Conservation (phyloP, 2,329 filamentous ascomycete genomes). For the Davidsoniella neocaledoniae region DNA sequence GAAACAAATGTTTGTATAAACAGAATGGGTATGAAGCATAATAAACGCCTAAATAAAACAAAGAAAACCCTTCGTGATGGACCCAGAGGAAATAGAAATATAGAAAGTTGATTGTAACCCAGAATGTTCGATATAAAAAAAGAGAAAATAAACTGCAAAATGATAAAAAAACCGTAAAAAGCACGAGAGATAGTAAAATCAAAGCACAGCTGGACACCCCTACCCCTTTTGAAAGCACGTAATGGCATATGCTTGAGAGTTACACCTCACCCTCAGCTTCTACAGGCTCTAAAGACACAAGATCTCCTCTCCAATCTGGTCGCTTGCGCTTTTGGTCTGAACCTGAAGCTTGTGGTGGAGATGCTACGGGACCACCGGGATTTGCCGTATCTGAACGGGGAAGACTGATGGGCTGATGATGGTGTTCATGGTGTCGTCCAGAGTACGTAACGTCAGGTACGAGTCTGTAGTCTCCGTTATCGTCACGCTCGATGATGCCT, state of each 20-base stretch:
- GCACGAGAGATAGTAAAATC: not conserved
- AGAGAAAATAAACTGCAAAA: not conserved
- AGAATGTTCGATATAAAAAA: not conserved
- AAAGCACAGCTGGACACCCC: not conserved
- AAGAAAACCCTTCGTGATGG: not conserved
- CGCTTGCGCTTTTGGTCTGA: conserved; percentile 12
- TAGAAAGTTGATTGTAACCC: not conserved
- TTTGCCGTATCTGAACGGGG: not conserved
- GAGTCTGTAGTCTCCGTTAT: conserved; percentile 40
- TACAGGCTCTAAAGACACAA: conserved; percentile 6
- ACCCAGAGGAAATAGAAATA: not conserved
- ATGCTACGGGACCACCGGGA: not conserved
- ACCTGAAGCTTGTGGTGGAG: not conserved
- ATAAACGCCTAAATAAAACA: not conserved
- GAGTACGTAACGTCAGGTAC: conserved; percentile 12
- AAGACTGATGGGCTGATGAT: conserved; percentile 11
- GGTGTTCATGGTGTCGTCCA: conserved; percentile 12
- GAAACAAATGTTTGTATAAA: not conserved
- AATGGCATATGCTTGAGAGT: not conserved
- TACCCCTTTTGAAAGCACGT: not conserved
- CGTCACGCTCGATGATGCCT: conserved; percentile 41
- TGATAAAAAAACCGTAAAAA: not conserved
- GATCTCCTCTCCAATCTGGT: conserved; percentile 9
- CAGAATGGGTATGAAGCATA: conserved; percentile 7
- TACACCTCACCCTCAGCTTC: conserved; percentile 9